Evolutionary conservation across 306 rosid species (phyloP).

Genomic region (Geum urbanum): DNA sequence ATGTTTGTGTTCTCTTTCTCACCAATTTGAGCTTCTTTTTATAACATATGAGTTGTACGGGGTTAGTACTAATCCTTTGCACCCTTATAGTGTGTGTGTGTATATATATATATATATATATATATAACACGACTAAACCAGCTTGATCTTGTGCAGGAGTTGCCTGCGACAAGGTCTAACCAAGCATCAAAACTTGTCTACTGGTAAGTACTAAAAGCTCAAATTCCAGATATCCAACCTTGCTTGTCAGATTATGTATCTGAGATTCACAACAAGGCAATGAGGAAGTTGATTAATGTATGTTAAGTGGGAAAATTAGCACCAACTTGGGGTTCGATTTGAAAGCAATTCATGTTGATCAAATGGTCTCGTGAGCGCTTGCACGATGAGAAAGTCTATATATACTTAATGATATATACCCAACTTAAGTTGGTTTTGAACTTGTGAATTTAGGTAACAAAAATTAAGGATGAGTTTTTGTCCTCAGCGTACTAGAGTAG

Average conservation of each 20-base stretch:
- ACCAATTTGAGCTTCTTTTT: background rate
- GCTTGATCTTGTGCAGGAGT: constrained; percentile 16
- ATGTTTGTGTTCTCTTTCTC: constrained; percentile 12
- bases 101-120: no score
- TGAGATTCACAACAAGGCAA: constrained; percentile 8
- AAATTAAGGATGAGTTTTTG: no score
- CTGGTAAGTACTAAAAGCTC: constrained; percentile 22
- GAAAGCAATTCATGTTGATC: background rate
- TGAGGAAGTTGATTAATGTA: background rate
- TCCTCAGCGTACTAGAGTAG: no score
- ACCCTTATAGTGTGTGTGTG: no score
- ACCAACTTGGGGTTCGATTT: constrained; percentile 1
- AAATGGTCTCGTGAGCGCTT: background rate
- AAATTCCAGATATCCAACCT: constrained; percentile 36
- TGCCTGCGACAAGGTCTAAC: constrained; percentile 44
- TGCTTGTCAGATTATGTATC: constrained; percentile 47
- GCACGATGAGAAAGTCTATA: no score
- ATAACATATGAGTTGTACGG: constrained; percentile 28
- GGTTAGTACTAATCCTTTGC: constrained; percentile 34
- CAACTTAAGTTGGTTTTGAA: no score
- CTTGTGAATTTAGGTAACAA: no score
- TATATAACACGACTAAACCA: constrained; percentile 6
- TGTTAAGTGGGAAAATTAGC: constrained; percentile 10
- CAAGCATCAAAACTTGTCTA: constrained; percentile 33
- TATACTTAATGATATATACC: no score